These are phyloP conservation scores for Diaporthe capsici DNA, from an alignment of 2,329 filamentous ascomycete species.

Conservation along the genomic window DNA sequence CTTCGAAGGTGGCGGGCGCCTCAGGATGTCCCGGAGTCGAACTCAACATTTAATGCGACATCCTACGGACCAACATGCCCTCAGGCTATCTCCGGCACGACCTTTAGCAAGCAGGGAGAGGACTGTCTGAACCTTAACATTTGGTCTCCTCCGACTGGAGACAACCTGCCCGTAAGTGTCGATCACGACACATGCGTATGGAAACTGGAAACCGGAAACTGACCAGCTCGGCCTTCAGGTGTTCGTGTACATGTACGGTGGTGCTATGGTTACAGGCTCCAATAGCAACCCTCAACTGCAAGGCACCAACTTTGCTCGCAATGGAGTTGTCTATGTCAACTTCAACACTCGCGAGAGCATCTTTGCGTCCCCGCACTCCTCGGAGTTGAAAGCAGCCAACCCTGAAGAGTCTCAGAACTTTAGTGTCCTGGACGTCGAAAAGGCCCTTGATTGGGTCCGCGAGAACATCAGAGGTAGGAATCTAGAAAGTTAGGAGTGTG, in stretches of 20 bases:
- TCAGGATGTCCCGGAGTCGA: constrained; percentile 45
- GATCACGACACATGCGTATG: background rate
- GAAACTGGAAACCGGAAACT: background rate
- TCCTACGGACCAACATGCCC: constrained; percentile 49
- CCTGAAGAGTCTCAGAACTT: constrained; percentile 42
- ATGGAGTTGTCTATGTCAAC: constrained; percentile 55
- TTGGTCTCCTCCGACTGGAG: constrained; percentile 46
- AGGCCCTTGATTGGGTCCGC: constrained; percentile 8
- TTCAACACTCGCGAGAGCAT: constrained; percentile 59
- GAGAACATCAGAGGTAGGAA: constrained; percentile 4
- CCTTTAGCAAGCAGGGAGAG: constrained; percentile 49
- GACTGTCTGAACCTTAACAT: constrained; percentile 61
- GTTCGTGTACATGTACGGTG: constrained; percentile 61
- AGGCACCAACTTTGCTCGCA: constrained; percentile 53
- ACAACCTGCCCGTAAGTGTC: background rate
- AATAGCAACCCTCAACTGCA: constrained; percentile 57
- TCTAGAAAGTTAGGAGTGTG: background rate
- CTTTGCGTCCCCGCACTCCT: constrained; percentile 59
- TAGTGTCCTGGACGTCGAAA: constrained; percentile 7
- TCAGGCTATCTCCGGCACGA: constrained; percentile 43
- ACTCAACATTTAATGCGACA: constrained; percentile 45
- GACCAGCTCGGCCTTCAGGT: constrained; percentile 47
- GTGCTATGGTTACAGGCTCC: constrained; percentile 58
- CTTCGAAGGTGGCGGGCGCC: constrained; percentile 48
- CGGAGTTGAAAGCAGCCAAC: constrained; percentile 51